A percentile compares a stretch with the other conserved stretches of the same genome.
phyloP scores from a whole-genome alignment of 352 stramenopile genomes.

The Ophiocytium majus region DNA sequence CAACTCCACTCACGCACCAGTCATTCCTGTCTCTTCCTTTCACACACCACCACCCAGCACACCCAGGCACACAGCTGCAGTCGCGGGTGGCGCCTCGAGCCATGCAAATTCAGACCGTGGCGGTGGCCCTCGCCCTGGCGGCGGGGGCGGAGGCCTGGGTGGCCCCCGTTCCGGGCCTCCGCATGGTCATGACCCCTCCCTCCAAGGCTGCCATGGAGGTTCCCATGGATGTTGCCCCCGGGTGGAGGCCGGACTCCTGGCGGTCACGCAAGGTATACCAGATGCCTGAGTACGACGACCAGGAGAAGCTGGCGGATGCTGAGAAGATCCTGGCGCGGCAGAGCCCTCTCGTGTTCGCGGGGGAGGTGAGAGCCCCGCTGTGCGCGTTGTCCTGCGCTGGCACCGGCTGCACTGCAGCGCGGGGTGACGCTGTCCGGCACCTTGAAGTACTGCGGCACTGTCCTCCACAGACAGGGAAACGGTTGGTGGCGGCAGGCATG shows the following conservation, averaged over 20 bases:
- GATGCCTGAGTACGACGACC: conserved; percentile 70
- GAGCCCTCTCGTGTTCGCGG: conserved; percentile 87
- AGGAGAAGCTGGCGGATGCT: conserved; percentile 67
- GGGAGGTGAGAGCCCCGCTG: conserved; percentile 89
- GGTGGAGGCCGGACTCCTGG: conserved; percentile 69
- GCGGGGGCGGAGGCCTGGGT: not conserved
- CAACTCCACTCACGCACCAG: no score
- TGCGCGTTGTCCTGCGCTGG: no score
- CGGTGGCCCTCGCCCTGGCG: not conserved
- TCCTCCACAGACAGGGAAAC: no score
- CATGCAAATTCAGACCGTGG: not conserved
- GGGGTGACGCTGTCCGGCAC: no score
- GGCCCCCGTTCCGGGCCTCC: not conserved
- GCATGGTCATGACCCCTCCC: conserved; percentile 41
- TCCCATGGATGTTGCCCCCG: not conserved
- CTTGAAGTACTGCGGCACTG: no score
- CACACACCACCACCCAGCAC: no score
- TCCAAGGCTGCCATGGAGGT: conserved; percentile 23
- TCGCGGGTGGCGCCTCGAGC: no score
- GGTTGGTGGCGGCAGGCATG: no score
- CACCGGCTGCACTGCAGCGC: no score
- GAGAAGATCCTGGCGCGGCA: conserved; percentile 53
- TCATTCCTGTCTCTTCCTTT: no score
- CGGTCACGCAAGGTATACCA: conserved; percentile 63
- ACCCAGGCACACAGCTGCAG: no score